phyloP scores from a whole-genome alignment of 2,329 filamentous ascomycete species.

The Laburnicola sp. region DNA sequence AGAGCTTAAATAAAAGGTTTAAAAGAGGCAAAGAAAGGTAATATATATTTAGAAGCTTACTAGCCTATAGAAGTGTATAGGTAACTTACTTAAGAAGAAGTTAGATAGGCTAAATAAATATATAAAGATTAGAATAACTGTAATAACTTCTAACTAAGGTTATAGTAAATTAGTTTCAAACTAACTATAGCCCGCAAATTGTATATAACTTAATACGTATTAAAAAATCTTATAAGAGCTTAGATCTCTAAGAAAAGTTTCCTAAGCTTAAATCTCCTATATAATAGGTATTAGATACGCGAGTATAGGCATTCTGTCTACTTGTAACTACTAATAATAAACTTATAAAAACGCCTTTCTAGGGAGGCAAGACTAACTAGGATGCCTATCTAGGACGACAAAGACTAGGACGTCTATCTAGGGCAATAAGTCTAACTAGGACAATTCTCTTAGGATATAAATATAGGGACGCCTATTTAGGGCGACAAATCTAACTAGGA shows the following conservation, averaged over 20 bases:
- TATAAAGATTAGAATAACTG: no score
- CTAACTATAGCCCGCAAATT: background rate
- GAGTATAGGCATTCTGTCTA: no score
- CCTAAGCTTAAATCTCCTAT: conserved; percentile 1
- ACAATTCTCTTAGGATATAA: background rate
- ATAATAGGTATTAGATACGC: background rate
- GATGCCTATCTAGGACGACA: conserved; percentile 7
- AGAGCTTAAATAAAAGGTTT: no score
- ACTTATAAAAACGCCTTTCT: no score
- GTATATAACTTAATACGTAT: background rate
- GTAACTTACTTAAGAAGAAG: no score
- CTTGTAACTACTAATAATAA: background rate
- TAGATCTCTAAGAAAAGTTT: background rate
- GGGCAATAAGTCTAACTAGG: background rate
- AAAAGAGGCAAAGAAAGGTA: no score
- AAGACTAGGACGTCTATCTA: background rate
- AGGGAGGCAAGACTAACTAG: background rate
- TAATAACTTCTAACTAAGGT: background rate
- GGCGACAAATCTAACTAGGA: background rate
- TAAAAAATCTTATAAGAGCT: background rate
- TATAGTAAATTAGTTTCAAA: background rate
- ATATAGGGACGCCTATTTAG: background rate
- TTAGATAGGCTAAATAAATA: no score
- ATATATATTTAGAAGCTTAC: no score
- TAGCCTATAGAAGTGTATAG: no score